Evolutionary conservation across 768 basidiomycete species (phyloP).

Genomic region (Termitomyces sp.): DNA sequence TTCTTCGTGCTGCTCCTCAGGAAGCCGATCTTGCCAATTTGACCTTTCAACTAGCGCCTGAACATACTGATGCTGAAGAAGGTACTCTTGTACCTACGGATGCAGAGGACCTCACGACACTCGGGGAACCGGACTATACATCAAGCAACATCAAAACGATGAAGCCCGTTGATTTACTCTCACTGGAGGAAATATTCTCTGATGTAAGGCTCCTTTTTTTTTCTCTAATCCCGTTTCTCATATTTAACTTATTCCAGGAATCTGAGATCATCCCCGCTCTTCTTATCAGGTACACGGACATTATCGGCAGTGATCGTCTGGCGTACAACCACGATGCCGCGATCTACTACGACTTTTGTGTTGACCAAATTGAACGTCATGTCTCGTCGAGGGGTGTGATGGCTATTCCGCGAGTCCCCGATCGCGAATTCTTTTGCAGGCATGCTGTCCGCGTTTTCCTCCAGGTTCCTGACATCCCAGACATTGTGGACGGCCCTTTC

Average conservation of each 20-base stretch:
- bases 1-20: background rate
- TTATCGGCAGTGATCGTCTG: conserved; percentile 9
- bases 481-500: conserved; percentile 10
- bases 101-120: background rate
- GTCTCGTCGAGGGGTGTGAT: conserved; percentile 11
- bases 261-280: conserved; percentile 12
- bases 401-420: conserved; percentile 4
- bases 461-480: conserved; percentile 8
- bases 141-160: background rate
- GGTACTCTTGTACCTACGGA: background rate
- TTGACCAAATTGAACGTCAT: conserved; percentile 7
- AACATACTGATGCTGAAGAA: background rate
- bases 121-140: background rate
- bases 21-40: conserved; percentile 6
- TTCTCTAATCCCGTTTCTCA: background rate
- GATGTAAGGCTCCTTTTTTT: background rate
- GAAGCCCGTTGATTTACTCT: conserved; percentile 10
- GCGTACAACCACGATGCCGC: conserved; percentile 7
- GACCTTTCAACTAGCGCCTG: background rate
- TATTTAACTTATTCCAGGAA: background rate
- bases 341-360: conserved; percentile 17
- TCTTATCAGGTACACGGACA: conserved; percentile 13
- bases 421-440: conserved; percentile 4
- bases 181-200: conserved; percentile 11
- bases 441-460: conserved; percentile 20